These are phyloP conservation scores for Pholiota conissans DNA, from an alignment of 768 basidiomycete species.

Conservation along the genomic window DNA sequence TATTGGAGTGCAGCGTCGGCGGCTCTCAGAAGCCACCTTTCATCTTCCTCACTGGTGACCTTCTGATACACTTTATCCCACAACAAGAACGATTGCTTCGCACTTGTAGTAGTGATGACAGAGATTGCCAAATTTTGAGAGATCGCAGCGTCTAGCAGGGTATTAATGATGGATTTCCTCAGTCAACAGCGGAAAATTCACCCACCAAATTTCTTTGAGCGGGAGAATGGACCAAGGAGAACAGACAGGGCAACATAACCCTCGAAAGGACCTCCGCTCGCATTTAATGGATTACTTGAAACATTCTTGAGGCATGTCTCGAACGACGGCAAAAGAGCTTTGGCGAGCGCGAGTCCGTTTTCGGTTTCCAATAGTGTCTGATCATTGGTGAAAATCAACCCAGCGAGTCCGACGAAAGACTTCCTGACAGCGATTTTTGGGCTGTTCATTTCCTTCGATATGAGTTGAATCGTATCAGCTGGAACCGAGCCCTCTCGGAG, in stretches of 20 bases:
- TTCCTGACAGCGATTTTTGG: conserved; percentile 61
- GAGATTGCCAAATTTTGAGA: conserved; percentile 48
- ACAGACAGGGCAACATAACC: conserved; percentile 78
- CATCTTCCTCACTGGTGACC: conserved; percentile 57
- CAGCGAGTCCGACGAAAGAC: conserved; percentile 64
- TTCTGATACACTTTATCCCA: conserved; percentile 90
- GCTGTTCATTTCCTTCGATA: conserved; percentile 73
- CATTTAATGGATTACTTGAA: conserved; percentile 56
- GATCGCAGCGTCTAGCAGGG: conserved; percentile 39
- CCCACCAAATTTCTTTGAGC: conserved; percentile 55
- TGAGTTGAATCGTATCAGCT: conserved; percentile 40
- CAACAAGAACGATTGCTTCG: conserved; percentile 83
- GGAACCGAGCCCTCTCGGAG: conserved; percentile 47
- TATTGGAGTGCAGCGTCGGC: conserved; percentile 47
- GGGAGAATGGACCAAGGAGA: conserved; percentile 60
- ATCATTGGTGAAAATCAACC: conserved; percentile 52
- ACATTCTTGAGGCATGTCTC: conserved; percentile 71
- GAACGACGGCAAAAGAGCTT: conserved; percentile 56
- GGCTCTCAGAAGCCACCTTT: conserved; percentile 76
- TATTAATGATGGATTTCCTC: neutral
- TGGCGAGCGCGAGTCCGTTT: conserved; percentile 52
- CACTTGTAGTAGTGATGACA: conserved; percentile 42
- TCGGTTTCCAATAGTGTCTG: conserved; percentile 38
- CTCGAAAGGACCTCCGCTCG: conserved; percentile 71
- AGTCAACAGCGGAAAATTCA: conserved; percentile 6